Evolutionary conservation across 768 basidiomycete species (phyloP), one percentile per base, ranked within the genome.

Genomic region (Leccinum olivaceopallidum): DNA sequence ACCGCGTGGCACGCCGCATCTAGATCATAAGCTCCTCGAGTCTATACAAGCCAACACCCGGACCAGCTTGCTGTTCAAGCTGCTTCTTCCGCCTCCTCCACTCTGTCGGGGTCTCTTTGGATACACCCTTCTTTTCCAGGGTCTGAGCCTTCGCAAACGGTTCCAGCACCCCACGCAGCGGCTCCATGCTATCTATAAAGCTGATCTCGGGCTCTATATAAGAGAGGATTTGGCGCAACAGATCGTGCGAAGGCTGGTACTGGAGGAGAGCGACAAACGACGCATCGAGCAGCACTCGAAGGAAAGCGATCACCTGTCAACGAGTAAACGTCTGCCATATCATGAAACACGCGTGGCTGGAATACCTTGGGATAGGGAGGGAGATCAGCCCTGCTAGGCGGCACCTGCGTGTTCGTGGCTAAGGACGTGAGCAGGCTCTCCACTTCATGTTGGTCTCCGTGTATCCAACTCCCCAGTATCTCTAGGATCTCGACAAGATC

Each of bases 221-320:
- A 1, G 79, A 71, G 39, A 82, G 76, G 34, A 90, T 73, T 9
- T 69, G 72, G 28, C 75, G 79, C 22, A 94, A 76, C 26, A 85
- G 64, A 24, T 68, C 65, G 65, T 90, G 84, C 5, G 87, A 79
- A 0, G 86, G 85, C 14, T 80, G 71, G 67, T 91, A 79, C 61
- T 88, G 85, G 13, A 93, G 77, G 22, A 94, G 78, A 1, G 80
- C 74, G 51, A 92, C 78, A 69, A 90, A 90, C 13, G 83, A 86
- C 1, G 90, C 81, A 71, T 94, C 92, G 28, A 94, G 78, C 57
- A 92, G 70, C 6, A 79, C 76, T 73, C 89, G 86, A 8, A 88
- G 68, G 76, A 92, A 88, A 0, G 71, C 63, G 24, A 87, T 71
- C 56, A 86, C 74, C 88, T 90, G 68, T 60, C 75, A 81, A 7